Base-by-base conservation (phyloP, 345 rosid species). In the Salix brachista region DNA sequence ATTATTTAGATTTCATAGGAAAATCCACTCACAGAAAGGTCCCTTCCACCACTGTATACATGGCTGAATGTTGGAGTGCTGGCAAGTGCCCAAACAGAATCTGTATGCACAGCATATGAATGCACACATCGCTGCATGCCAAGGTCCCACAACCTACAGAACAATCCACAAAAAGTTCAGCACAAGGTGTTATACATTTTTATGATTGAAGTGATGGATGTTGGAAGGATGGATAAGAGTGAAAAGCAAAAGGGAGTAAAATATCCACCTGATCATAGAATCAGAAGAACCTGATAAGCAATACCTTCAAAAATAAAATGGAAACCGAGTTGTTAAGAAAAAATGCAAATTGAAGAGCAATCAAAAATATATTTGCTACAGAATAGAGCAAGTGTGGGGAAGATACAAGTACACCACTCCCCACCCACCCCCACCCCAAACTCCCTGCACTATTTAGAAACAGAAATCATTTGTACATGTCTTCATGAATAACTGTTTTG, bases 71-170 rank as follows among this genome's bases (percentile, higher is more conserved):
- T 80, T 26, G 99, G 89, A 71, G 93, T 87, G 90, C 98, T 91
- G 69, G 99, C 98, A 87, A 96, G 98, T 34, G 99, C 97, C 99
- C 99, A 96, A 68, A 96, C 99, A 84, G 99, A 96, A 88, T 96
- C 98, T 58, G 99, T 96, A 82, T 96, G 99, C 80, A 96, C 99
- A 23, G 99, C 98, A 86, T 96, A 96, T 65, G 99, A 94, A 86
- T 96, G 99, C 83, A 96, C 72, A 76, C 99, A 96, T 67, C 99
- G 91, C 83, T 96, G 99, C 89, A 94, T 98, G 80, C 99, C 98
- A 83, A 96, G 93, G 85, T 96, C 99, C 99, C 99, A 96, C 73
- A 96, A 85, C 85, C 99, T 96, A 83, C 41, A 61, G 77, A 75
- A 48, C 58, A 65, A 73, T 80, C 70, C 67, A 71, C 42, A 80